Evolutionary conservation across 2,329 filamentous ascomycete genomes (phyloP), one percentile per base, ranked within the genome.

Genomic region (Gyromitra esculenta): DNA sequence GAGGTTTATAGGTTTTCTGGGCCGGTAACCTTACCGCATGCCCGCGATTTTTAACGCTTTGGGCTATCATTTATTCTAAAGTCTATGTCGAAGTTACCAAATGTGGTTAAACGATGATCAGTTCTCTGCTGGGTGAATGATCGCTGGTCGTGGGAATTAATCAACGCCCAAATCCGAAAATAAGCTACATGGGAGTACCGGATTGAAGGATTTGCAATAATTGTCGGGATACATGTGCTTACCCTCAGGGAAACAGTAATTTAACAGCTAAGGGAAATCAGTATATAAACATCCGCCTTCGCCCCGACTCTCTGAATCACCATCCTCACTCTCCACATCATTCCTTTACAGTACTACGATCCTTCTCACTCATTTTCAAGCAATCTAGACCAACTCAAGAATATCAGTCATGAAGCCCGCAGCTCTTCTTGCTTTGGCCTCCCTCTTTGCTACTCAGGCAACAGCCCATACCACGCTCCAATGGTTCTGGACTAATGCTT

Each of bases 391-490:
- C 15, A 63, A 41, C 41, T 56, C 3, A 35, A 45, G 25, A 41
- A 15, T 2, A 64, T 48, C 25, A 39, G 73, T 43, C 41, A 76
- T 76, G 73, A 76, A 76, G 62, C 39, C 73, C 15, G 41, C 73
- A 52, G 56, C 39, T 62, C 11, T 76, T 25, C 62, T 76, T 52
- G 54, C 73, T 41, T 66, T 78, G 7, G 62, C 73, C 21, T 76
- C 74, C 35, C 56, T 74, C 43, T 76, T 76, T 25, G 76, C 76
- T 31, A 65, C 73, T 48, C 63, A 67, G 41, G 74, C 67, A 25
- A 69, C 65, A 41, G 73, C 76, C 2, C 76, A 78, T n/a, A 74
- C 76, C 11, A 70, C 63, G 15, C 69, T 78, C 15, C 76, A 78
- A 66, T 78, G 69, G 57, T 73, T 78, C 65, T 77, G 73, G 66